Evolutionary conservation across 2,329 filamentous ascomycete genomes (phyloP).

Genomic region (Monosporascus ibericus): DNA sequence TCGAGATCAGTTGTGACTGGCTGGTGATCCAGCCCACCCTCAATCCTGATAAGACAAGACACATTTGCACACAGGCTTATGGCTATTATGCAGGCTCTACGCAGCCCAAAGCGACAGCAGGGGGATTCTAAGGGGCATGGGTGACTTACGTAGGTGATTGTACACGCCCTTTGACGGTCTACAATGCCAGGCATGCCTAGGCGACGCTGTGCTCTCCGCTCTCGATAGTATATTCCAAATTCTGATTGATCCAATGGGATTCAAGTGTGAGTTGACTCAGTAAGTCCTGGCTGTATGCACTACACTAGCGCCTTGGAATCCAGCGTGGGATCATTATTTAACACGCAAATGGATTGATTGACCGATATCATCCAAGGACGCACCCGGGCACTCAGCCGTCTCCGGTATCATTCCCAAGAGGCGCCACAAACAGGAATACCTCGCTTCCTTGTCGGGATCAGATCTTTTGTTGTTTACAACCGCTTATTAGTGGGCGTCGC

Average conservation of each 20-base stretch:
- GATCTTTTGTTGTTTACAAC: neutral
- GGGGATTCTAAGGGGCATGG: too few species aligned
- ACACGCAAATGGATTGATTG: neutral
- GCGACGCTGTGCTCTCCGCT: too few species aligned
- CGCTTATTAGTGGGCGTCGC: neutral
- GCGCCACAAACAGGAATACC: neutral
- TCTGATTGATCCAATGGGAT: neutral
- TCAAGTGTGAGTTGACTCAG: neutral
- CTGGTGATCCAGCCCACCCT: neutral
- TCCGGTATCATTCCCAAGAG: neutral
- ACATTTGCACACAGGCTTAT: neutral
- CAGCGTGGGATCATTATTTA: neutral
- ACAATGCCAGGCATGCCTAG: neutral
- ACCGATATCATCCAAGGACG: neutral
- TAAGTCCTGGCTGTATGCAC: neutral
- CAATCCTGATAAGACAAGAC: neutral
- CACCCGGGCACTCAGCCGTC: neutral
- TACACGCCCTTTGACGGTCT: neutral
- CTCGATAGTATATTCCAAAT: neutral
- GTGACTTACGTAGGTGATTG: neutral
- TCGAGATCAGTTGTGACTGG: neutral
- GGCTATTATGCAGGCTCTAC: neutral
- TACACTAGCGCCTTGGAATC: neutral
- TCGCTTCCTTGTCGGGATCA: too few species aligned
- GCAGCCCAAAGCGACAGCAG: neutral